phyloP scores from a whole-genome alignment of 345 rosid species.

The Hibiscus mutabilis region DNA sequence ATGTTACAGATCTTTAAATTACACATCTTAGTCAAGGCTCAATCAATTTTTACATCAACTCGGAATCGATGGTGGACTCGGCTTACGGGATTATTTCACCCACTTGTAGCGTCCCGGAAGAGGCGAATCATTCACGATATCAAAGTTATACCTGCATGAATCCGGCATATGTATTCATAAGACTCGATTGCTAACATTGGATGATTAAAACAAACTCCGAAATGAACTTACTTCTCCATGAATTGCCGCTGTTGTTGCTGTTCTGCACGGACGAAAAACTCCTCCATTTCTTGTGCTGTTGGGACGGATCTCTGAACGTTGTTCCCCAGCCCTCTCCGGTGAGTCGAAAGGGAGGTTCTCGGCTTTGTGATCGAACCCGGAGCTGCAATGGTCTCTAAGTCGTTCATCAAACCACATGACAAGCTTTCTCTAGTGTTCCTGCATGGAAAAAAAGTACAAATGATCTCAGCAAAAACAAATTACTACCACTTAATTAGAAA shows the following conservation, averaged over 20 bases:
- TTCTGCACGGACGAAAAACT: slow-evolving; percentile 57
- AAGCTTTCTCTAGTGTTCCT: slow-evolving; percentile 54
- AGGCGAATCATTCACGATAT: slow-evolving; percentile 56
- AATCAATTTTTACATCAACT: slow-evolving; percentile 18
- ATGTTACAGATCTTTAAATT: slow-evolving; percentile 23
- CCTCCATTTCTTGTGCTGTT: slow-evolving; percentile 46
- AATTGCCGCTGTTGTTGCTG: slow-evolving; percentile 44
- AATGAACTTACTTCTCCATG: slow-evolving; percentile 46
- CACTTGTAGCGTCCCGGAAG: slow-evolving; percentile 77
- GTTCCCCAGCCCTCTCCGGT: slow-evolving; percentile 25
- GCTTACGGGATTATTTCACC: slow-evolving; percentile 51
- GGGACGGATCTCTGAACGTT: not conserved
- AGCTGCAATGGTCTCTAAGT: slow-evolving; percentile 26
- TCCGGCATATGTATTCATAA: not conserved
- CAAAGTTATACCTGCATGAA: slow-evolving; percentile 75
- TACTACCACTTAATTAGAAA: not conserved
- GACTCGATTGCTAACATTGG: not conserved
- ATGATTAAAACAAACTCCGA: slow-evolving; percentile 8
- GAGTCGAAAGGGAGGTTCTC: slow-evolving; percentile 16
- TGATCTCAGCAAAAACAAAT: not conserved
- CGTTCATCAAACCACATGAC: slow-evolving; percentile 36
- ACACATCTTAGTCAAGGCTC: slow-evolving; percentile 28
- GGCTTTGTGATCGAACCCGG: slow-evolving; percentile 49
- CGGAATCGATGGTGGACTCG: not conserved
- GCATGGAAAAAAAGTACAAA: slow-evolving; percentile 1